These are phyloP conservation scores for Penicillium arizonense DNA, from an alignment of 495 filamentous ascomycete genomes.

Conservation along the genomic window DNA sequence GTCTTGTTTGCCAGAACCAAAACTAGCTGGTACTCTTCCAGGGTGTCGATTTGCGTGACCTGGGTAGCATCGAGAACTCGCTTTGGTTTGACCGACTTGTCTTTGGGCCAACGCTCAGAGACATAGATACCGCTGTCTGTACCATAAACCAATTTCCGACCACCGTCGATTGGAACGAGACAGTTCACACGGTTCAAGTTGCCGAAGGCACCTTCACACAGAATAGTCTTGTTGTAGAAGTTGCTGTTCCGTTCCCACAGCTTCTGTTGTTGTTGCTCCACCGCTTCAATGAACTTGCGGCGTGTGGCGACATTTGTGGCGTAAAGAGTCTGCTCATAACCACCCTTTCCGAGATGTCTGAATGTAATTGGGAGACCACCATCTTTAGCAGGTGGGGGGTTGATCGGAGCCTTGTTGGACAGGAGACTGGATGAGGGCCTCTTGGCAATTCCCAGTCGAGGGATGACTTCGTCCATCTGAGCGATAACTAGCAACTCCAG, in stretches of 20 bases:
- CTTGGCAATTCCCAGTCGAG: constrained; percentile 75
- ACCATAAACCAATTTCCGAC: constrained; percentile 88
- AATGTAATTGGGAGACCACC: constrained; percentile 92
- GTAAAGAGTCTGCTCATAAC: constrained; percentile 91
- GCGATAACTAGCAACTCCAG: constrained; percentile 90
- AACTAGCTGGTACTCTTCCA: constrained; percentile 90
- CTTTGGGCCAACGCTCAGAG: constrained; percentile 85
- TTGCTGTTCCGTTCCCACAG: constrained; percentile 79
- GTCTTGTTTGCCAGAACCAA: constrained; percentile 93
- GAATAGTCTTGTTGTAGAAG: constrained; percentile 86
- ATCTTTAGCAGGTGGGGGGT: constrained; percentile 59
- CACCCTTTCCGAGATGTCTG: constrained; percentile 92
- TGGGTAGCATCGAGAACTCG: constrained; percentile 81
- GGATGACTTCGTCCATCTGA: constrained; percentile 94
- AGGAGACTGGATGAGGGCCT: constrained; percentile 86
- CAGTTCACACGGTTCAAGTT: constrained; percentile 84
- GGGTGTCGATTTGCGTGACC: constrained; percentile 92
- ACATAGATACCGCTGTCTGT: constrained; percentile 93
- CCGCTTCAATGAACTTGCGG: constrained; percentile 94
- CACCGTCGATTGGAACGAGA: constrained; percentile 90
- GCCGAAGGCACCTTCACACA: constrained; percentile 84
- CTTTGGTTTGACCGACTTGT: constrained; percentile 69
- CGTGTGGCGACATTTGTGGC: constrained; percentile 67
- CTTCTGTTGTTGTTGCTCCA: constrained; percentile 84
- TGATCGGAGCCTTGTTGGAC: constrained; percentile 62